Conservation (phyloP, 176 grass and related monocot species). For the Juncus inflexus region DNA sequence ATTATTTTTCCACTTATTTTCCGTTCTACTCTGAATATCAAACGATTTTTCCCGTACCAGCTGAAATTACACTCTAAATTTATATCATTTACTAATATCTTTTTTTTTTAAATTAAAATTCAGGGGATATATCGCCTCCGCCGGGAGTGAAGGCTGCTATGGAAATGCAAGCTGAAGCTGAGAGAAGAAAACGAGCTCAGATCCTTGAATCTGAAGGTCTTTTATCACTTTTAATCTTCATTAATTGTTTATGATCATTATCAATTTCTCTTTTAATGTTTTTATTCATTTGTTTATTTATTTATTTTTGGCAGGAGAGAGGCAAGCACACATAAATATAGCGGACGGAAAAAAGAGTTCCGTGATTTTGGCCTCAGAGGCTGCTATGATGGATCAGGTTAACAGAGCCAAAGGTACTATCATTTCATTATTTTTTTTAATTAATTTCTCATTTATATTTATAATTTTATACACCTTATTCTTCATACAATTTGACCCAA, state of each 20-base stretch:
- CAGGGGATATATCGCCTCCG: slow-evolving; percentile 96
- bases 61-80: background rate
- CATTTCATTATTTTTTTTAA: slow-evolving; percentile 5
- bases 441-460: background rate
- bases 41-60: too few relatives aligned
- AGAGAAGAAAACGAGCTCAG: slow-evolving; percentile 92
- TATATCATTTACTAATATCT: background rate
- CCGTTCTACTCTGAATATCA: too few relatives aligned
- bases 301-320: slow-evolving; percentile 42
- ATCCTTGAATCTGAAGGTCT: slow-evolving; percentile 95
- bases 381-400: slow-evolving; percentile 77
- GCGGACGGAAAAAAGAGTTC: slow-evolving; percentile 51
- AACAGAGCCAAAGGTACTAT: slow-evolving; percentile 87
- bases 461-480: background rate
- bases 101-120: slow-evolving; percentile 17
- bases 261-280: slow-evolving; percentile 12
- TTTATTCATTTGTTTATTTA: slow-evolving; percentile 9
- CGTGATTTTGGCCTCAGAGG: slow-evolving; percentile 49
- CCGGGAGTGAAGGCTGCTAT: slow-evolving; percentile 75
- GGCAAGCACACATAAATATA: slow-evolving; percentile 52
- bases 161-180: slow-evolving; percentile 99
- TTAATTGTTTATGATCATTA: slow-evolving; percentile 4
- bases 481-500: background rate
- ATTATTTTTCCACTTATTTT: too few relatives aligned
- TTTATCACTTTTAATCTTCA: slow-evolving; percentile 1